phyloP scores from a whole-genome alignment of 2,329 filamentous ascomycete species.

The Calonectria hawksworthii region DNA sequence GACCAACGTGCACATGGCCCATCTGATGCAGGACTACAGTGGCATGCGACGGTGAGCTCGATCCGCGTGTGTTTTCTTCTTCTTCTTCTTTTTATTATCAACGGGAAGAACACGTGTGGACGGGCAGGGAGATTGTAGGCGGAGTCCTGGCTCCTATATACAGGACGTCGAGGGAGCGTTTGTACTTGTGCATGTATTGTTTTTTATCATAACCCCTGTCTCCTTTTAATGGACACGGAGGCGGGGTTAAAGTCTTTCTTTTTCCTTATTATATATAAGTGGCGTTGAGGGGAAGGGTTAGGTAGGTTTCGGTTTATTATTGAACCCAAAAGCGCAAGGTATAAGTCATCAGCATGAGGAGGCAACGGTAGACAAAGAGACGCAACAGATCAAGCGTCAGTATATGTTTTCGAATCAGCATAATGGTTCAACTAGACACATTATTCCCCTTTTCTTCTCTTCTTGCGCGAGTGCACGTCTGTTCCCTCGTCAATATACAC shows the following conservation, averaged over 20 bases:
- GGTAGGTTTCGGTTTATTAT: constrained; percentile 16
- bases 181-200: not conserved
- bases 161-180: constrained; percentile 3
- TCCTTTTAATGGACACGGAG: constrained; percentile 6
- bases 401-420: constrained; percentile 15
- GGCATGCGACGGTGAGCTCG: constrained; percentile 57
- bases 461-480: not conserved
- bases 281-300: constrained; percentile 17
- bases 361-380: constrained; percentile 16
- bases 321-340: constrained; percentile 7
- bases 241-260: not conserved
- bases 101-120: not conserved
- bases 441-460: not conserved
- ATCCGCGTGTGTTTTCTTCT: not conserved
- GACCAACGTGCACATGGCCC: constrained; percentile 89
- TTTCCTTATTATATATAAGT: not conserved
- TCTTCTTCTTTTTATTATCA: too few species aligned
- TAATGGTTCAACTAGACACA: constrained; percentile 16
- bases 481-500: not conserved
- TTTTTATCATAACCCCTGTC: not conserved
- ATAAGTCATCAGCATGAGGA: constrained; percentile 13
- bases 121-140: not conserved
- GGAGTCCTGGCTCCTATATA: constrained; percentile 1
- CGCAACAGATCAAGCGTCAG: constrained; percentile 13
- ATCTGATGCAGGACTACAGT: constrained; percentile 82